Evolutionary conservation across 2,329 filamentous ascomycete species (phyloP), one percentile per base, ranked within the genome.

Genomic region (Microcera coccophila): DNA sequence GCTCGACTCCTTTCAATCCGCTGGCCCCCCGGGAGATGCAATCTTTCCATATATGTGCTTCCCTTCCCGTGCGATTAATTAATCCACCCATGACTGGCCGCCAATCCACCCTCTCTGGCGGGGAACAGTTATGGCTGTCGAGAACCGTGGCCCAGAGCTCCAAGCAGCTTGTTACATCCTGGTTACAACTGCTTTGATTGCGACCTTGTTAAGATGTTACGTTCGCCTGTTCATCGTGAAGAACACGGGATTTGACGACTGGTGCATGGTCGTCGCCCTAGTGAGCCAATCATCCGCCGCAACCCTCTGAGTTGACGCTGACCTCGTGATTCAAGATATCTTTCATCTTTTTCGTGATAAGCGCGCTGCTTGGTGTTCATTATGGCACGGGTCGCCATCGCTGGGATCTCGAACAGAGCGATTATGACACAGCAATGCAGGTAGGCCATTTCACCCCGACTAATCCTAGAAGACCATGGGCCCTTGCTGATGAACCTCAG

Each of bases 321-420:
- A 36, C 38, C 24, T 14, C 20, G 2, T 7, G 14, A 21, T n/a
- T 28, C 1, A 16, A 68, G 65, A 46, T 50, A 7, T 62, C 56
- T n/a, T 72, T 70, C 44, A 42, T 60, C n/a, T 44, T 62, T 4
- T 72, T 65, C 48, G 54, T 58, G 35, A 50, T 52, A n/a, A 63
- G 53, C 31, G 60, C 65, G 1, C 55, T 66, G 3, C 28, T 57
- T 1, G 69, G 70, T 16, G 55, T 72, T 18, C 45, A 60, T 10
- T 60, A 69, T 48, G 70, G 70, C 15, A 73, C 69, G 0, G 69
- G 70, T 3, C 59, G 63, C 3, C 67, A 70, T 47, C 54, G 53
- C 17, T 28, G 15, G 2, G 63, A 70, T 18, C 53, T 72, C 5
- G 36, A 46, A 2, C 8, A 38, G 1, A 40, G 50, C 1, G 45